Evolutionary conservation across 352 stramenopile genomes (phyloP).

Genomic region (Phytophthora meadii): DNA sequence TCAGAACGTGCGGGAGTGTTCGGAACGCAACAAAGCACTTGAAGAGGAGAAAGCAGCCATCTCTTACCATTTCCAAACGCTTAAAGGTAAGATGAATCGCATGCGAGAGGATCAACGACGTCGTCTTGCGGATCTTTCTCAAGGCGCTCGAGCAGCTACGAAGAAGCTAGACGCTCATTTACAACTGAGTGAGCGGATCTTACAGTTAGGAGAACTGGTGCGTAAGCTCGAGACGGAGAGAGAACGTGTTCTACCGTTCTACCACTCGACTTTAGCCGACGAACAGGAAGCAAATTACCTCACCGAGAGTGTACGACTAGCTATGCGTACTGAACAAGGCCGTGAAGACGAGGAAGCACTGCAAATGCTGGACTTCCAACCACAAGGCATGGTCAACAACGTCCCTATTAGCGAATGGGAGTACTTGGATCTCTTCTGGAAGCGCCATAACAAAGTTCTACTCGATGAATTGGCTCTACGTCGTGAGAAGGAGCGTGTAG

Average conservation of each 20-base stretch:
- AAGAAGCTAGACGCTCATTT: conserved; percentile 73
- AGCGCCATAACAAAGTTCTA: conserved; percentile 95
- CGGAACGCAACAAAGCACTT: conserved; percentile 89
- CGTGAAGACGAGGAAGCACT: conserved; percentile 47
- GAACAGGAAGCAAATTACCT: conserved; percentile 69
- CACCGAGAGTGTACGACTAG: conserved; percentile 65
- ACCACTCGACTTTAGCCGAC: conserved; percentile 62
- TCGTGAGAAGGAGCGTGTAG: conserved; percentile 84
- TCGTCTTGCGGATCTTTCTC: conserved; percentile 83
- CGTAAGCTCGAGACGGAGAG: conserved; percentile 93
- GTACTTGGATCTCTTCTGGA: conserved; percentile 93
- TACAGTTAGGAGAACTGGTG: conserved; percentile 90
- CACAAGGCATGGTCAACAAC: conserved; percentile 62
- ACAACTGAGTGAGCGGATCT: conserved; percentile 82
- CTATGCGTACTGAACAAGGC: conserved; percentile 40
- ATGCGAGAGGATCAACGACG: conserved; percentile 87
- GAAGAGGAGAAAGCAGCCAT: conserved; percentile 92
- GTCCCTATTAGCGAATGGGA: conserved; percentile 78
- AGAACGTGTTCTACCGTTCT: conserved; percentile 92
- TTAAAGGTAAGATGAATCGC: conserved; percentile 92
- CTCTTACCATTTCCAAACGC: conserved; percentile 77
- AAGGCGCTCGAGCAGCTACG: conserved; percentile 81
- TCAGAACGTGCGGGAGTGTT: conserved; percentile 91
- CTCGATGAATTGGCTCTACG: conserved; percentile 93
- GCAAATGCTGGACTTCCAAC: conserved; percentile 55